phyloP scores from a whole-genome alignment of 352 stramenopile genomes.

The Phytophthora quininea region DNA sequence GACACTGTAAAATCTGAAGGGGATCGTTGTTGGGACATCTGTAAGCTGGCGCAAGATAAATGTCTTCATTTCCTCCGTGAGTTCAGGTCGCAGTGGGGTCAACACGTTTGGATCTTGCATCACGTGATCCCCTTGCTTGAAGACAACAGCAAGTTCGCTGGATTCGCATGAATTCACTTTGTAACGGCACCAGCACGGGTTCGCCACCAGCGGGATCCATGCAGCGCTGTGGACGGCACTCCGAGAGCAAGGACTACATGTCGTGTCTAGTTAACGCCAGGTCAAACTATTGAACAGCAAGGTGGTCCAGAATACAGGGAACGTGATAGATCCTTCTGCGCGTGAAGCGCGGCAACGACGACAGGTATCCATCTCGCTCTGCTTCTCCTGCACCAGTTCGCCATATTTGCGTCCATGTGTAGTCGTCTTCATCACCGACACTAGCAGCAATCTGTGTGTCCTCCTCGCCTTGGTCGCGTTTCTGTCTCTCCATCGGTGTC shows the following conservation, averaged over 20 bases:
- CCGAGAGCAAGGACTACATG: not conserved
- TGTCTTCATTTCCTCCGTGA: not conserved
- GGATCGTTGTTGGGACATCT: not conserved
- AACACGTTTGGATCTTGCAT: slow-evolving; percentile 1
- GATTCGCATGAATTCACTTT: slow-evolving; percentile 7
- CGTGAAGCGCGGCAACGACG: too few relatives aligned
- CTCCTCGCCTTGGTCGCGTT: too few relatives aligned
- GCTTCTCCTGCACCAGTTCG: too few relatives aligned
- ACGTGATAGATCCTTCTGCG: not conserved
- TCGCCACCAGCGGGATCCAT: not conserved
- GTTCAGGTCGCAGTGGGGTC: not conserved
- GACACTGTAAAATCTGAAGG: too few relatives aligned
- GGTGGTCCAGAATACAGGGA: not conserved
- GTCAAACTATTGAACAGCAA: not conserved
- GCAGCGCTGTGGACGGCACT: not conserved
- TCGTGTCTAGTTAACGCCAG: not conserved
- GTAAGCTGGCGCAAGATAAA: not conserved
- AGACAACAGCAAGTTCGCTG: not conserved
- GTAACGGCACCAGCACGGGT: slow-evolving; percentile 5
- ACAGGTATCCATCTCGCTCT: too few relatives aligned
- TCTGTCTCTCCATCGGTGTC: too few relatives aligned
- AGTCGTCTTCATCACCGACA: too few relatives aligned
- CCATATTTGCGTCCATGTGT: too few relatives aligned
- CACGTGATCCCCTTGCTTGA: slow-evolving; percentile 3
- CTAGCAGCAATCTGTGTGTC: too few relatives aligned